phyloP scores from a whole-genome alignment of 805 yeast species.

The Saccharomycopsis sp. region DNA sequence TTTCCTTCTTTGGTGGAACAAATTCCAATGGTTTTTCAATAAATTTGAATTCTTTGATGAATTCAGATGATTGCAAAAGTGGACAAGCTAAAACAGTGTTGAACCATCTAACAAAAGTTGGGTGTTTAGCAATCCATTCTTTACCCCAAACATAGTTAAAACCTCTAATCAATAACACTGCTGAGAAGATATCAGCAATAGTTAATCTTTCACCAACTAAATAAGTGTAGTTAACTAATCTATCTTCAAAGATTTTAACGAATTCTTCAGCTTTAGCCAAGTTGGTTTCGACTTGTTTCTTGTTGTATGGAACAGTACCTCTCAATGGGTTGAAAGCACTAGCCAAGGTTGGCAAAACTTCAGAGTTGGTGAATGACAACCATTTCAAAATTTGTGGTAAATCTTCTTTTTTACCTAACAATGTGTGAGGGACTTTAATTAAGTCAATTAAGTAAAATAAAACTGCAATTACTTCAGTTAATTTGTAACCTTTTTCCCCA shows the following conservation, averaged over 20 bases:
- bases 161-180: conserved; percentile 44
- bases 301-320: conserved; percentile 66
- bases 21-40: conserved; percentile 57
- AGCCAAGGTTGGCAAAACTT: conserved; percentile 44
- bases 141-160: conserved; percentile 48
- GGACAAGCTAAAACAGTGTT: conserved; percentile 34
- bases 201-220: conserved; percentile 63
- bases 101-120: conserved; percentile 66
- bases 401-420: conserved; percentile 63
- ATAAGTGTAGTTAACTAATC: conserved; percentile 55
- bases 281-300: conserved; percentile 51
- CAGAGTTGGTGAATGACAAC: conserved; percentile 71
- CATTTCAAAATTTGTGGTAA: conserved; percentile 65
- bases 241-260: conserved; percentile 43
- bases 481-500: conserved; percentile 67
- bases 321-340: conserved; percentile 49
- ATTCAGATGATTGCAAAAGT: conserved; percentile 24
- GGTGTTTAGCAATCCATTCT: conserved; percentile 58
- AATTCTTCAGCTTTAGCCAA: conserved; percentile 33
- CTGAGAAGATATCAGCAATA: conserved; percentile 58
- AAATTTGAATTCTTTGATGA: conserved; percentile 45
- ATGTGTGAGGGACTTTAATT: conserved; percentile 21
- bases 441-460: conserved; percentile 34
- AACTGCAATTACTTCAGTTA: conserved; percentile 64
- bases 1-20: conserved; percentile 36